These are phyloP conservation scores for Diplodia corticola DNA, from an alignment of 2,329 filamentous ascomycete species.

Conservation along the genomic window DNA sequence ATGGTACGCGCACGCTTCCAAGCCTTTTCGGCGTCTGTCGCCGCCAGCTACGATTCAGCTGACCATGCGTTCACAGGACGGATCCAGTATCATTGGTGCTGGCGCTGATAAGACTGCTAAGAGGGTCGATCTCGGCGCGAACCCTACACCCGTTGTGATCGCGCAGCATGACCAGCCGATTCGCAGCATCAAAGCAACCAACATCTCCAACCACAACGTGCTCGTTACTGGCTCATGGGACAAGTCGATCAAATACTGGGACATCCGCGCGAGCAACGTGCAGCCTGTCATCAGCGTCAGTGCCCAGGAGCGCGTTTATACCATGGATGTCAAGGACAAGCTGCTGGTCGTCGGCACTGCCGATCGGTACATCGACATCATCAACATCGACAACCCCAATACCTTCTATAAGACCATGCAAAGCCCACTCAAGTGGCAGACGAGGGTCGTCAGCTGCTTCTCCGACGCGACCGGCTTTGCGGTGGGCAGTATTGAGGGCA, in stretches of 20 bases:
- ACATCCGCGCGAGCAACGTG: conserved; percentile 60
- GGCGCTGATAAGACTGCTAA: conserved; percentile 90
- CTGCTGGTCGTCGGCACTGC: conserved; percentile 90
- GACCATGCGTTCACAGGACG: conserved; percentile 63
- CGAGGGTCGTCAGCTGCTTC: conserved; percentile 91
- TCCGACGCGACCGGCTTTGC: conserved; percentile 88
- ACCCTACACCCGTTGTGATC: conserved; percentile 60
- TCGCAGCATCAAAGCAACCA: conserved; percentile 67
- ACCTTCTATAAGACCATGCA: conserved; percentile 96
- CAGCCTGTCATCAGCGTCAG: conserved; percentile 65
- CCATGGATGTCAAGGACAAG: conserved; percentile 86
- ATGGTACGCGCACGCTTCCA: conserved; percentile 60
- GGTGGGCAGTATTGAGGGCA: conserved; percentile 92
- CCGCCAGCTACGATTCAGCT: not conserved
- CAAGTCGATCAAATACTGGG: conserved; percentile 89
- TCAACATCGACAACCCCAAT: conserved; percentile 83
- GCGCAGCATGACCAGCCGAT: conserved; percentile 85
- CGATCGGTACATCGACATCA: conserved; percentile 92
- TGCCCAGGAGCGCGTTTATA: conserved; percentile 79
- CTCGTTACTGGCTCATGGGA: conserved; percentile 92
- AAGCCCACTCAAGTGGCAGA: conserved; percentile 98
- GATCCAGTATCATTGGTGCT: conserved; percentile 80
- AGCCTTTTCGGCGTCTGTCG: not conserved
- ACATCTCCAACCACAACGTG: conserved; percentile 68
- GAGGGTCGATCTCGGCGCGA: conserved; percentile 75